Evolutionary conservation across 768 basidiomycete genomes (phyloP).

Genomic region (Panus rudis): DNA sequence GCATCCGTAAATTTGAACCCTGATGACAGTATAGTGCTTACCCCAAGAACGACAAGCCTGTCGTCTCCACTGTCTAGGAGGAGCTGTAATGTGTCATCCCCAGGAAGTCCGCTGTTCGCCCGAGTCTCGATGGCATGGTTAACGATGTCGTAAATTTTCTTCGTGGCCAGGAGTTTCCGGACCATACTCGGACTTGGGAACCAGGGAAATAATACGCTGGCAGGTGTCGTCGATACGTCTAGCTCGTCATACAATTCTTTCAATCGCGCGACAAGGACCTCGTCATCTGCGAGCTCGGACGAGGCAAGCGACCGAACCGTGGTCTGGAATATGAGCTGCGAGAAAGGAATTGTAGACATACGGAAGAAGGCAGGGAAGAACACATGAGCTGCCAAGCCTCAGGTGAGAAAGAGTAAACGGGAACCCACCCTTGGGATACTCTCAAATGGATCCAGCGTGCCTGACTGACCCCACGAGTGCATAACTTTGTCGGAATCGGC

Average conservation of each 20-base stretch:
- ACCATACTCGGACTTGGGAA: slow-evolving; percentile 68
- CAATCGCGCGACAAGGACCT: slow-evolving; percentile 51
- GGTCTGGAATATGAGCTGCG: slow-evolving; percentile 59
- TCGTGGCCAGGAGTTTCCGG: slow-evolving; percentile 64
- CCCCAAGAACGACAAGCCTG: slow-evolving; percentile 60
- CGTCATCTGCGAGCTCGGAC: slow-evolving; percentile 63
- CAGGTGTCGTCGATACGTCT: slow-evolving; percentile 65
- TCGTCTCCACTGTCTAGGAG: slow-evolving; percentile 68
- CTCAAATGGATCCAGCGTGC: slow-evolving; percentile 68
- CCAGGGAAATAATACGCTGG: slow-evolving; percentile 71
- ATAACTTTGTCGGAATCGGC: slow-evolving; percentile 57
- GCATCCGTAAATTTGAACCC: slow-evolving; percentile 3
- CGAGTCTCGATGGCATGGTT: slow-evolving; percentile 49
- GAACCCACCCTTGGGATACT: slow-evolving; percentile 40
- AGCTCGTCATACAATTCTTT: slow-evolving; percentile 60
- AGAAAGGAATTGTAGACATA: neutral
- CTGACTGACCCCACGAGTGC: slow-evolving; percentile 58
- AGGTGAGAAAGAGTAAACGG: slow-evolving; percentile 4
- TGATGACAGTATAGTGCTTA: slow-evolving; percentile 26
- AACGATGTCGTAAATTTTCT: slow-evolving; percentile 69
- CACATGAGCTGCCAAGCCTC: neutral
- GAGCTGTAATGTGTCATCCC: slow-evolving; percentile 68
- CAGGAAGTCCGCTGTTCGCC: slow-evolving; percentile 45
- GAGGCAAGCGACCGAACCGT: slow-evolving; percentile 64
- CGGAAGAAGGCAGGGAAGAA: slow-evolving; percentile 1